A percentile compares a stretch with the other conserved stretches of the same genome.
phyloP scores from a whole-genome alignment of 257 asterid species.

The Gynochthodes officinalis region DNA sequence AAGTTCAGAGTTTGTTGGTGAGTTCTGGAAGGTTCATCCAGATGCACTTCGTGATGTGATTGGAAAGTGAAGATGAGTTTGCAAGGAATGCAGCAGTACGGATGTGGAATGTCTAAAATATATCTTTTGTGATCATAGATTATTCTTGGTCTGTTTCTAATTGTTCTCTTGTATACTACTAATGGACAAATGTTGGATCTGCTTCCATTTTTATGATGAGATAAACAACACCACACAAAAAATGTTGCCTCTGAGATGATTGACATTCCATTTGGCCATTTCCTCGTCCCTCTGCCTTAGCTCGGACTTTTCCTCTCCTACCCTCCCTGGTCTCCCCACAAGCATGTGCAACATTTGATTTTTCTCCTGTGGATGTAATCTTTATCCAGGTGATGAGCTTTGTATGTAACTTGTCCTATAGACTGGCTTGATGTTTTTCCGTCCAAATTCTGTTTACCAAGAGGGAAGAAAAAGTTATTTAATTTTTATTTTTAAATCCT shows the following conservation, averaged over 20 bases:
- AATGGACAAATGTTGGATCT: background rate
- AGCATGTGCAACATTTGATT: background rate
- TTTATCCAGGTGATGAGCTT: background rate
- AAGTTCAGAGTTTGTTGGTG: constrained; percentile 95
- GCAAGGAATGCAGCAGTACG: constrained; percentile 78
- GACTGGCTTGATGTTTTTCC: background rate
- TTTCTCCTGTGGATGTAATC: background rate
- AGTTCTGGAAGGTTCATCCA: constrained; percentile 98
- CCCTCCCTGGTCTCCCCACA: background rate
- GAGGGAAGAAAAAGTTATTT: background rate
- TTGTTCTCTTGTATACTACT: constrained; percentile 1
- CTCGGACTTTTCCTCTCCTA: background rate
- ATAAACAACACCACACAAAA: background rate
- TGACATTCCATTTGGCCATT: background rate
- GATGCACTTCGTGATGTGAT: constrained; percentile 83
- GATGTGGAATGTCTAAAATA: constrained; percentile 51
- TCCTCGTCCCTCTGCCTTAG: background rate
- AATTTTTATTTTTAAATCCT: too few species aligned
- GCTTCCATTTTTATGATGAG: background rate
- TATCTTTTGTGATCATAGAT: background rate
- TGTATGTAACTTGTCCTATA: background rate
- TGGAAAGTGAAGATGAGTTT: constrained; percentile 63
- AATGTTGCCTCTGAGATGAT: background rate
- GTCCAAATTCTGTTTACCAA: background rate
- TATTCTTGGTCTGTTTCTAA: background rate